These are phyloP conservation scores for Trypanosomatidae sp. DNA, from an alignment of 208 protist genomes.

Conservation along the genomic window DNA sequence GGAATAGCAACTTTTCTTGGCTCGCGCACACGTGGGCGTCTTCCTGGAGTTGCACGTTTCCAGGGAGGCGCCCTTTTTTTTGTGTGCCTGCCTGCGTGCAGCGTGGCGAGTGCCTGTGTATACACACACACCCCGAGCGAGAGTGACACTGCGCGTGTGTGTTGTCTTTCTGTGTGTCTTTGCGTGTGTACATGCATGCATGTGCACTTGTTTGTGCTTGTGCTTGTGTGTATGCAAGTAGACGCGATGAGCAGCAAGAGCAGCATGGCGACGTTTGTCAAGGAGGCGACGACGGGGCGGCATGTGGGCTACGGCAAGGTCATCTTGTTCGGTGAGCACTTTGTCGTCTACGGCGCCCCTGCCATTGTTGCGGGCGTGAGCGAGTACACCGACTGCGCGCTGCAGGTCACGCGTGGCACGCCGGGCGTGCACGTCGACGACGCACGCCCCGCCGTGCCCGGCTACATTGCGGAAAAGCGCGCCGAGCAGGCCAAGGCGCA, in stretches of 20 bases:
- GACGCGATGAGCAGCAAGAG: not conserved
- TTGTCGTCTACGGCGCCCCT: conserved; percentile 79
- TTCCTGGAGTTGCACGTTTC: conserved; percentile 57
- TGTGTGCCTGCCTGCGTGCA: not conserved
- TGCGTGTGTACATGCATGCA: not conserved
- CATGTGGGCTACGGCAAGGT: conserved; percentile 81
- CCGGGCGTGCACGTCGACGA: conserved; percentile 53
- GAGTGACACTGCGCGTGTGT: not conserved
- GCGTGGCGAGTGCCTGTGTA: not conserved
- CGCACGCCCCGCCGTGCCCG: conserved; percentile 52
- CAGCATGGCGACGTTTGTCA: not conserved
- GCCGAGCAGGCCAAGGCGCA: conserved; percentile 69
- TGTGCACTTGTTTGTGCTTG: not conserved
- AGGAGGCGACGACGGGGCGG: not conserved
- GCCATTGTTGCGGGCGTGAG: conserved; percentile 68
- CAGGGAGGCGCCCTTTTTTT: conserved; percentile 17
- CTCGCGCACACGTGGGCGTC: conserved; percentile 30
- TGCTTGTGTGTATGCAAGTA: not conserved
- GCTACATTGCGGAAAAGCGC: conserved; percentile 64
- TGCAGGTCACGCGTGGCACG: conserved; percentile 18
- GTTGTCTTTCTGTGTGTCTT: not conserved
- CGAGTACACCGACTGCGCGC: conserved; percentile 62
- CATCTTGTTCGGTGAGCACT: conserved; percentile 90
- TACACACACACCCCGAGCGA: not conserved
- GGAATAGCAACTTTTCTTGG: no score